A percentile compares a stretch with the other conserved stretches of the same genome.
Conservation (phyloP, 202 grass and related monocot genomes). For the Setaria italica region DNA sequence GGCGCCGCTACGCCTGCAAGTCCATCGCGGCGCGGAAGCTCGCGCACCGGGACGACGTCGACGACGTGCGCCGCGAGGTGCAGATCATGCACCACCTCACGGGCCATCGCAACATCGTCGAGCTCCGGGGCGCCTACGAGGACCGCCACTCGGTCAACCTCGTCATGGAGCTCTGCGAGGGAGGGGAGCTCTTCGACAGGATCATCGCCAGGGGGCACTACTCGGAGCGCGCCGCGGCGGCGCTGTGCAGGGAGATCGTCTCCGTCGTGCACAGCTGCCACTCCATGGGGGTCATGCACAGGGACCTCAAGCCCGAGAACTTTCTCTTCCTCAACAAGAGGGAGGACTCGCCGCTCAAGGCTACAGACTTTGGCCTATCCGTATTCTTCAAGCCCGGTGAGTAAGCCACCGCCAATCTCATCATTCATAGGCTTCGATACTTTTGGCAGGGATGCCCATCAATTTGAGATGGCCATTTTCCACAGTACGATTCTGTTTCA, state of each 20-base stretch:
- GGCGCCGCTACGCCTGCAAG: slow-evolving; percentile 73
- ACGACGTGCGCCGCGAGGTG: slow-evolving; percentile 86
- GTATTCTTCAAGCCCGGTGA: slow-evolving; percentile 90
- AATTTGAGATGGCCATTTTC: not conserved
- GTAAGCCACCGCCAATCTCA: not conserved
- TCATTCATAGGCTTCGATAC: not conserved
- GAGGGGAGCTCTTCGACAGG: slow-evolving; percentile 95
- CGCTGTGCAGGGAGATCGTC: slow-evolving; percentile 80
- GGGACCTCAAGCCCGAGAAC: slow-evolving; percentile 89
- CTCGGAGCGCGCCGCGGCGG: slow-evolving; percentile 83
- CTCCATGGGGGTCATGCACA: slow-evolving; percentile 95
- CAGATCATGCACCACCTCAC: slow-evolving; percentile 99
- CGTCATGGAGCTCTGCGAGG: slow-evolving; percentile 97
- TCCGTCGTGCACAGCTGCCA: slow-evolving; percentile 79
- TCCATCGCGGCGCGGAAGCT: slow-evolving; percentile 85
- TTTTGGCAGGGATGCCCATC: not conserved
- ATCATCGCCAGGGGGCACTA: slow-evolving; percentile 89
- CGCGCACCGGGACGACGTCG: slow-evolving; percentile 68
- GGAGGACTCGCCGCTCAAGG: slow-evolving; percentile 86
- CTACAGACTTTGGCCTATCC: slow-evolving; percentile 90
- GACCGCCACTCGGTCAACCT: slow-evolving; percentile 93
- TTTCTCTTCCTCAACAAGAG: slow-evolving; percentile 72
- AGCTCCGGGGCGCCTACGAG: slow-evolving; percentile 80
- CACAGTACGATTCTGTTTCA: not conserved
- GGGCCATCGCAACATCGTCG: slow-evolving; percentile 89